Evolutionary conservation across 352 stramenopile species (phyloP), one percentile per base, ranked within the genome.

Genomic region (Globisporangium perplexum): DNA sequence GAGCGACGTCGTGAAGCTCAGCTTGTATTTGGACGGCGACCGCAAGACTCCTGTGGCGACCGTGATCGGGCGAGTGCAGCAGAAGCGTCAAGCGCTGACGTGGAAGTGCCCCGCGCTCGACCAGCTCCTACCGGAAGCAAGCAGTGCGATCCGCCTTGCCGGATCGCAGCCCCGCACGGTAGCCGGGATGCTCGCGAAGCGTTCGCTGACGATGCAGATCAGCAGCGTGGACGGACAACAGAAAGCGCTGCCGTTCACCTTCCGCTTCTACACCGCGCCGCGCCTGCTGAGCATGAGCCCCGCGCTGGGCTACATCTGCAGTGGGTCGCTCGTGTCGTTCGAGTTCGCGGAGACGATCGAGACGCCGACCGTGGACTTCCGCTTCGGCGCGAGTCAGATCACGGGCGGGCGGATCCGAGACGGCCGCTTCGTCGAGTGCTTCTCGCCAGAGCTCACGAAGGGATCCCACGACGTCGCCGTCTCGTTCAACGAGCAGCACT

Each of bases 401-500:
- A 76, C 53, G 15, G 57, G 36, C n/a, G 73, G 71, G 0, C 54
- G 71, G 23, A 61, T 81, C 20, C 66, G 63, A 15, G 60, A 81
- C 23, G 60, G 62, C 0, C 60, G 69, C 2, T 77, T 86, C 36
- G 77, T 87, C 0, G 79, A 90, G 36, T 90, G 79, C 24, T 75
- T 83, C 4, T 85, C 79, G 0, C 79, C 79, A 0, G 72, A 80
- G 49, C 58, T 90, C 14, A 43, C 63, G 14, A 54, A 65, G 18
- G 79, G 79, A 0, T 35, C 66, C 2, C 66, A 90, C 42, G 58
- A 50, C 17, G 57, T 90, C 26, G 66, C 68, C 1, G 58, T 90
- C 20, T 88, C 74, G 2, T 90, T 88, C 24, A 82, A 90, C 31
- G 74, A 83, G 23, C 79, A 90, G 47, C 70, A 84, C 41, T 90